Evolutionary conservation across 225 moss, liverwort and hornwort genomes (phyloP).

Genomic region (Takakia lepidozioides): DNA sequence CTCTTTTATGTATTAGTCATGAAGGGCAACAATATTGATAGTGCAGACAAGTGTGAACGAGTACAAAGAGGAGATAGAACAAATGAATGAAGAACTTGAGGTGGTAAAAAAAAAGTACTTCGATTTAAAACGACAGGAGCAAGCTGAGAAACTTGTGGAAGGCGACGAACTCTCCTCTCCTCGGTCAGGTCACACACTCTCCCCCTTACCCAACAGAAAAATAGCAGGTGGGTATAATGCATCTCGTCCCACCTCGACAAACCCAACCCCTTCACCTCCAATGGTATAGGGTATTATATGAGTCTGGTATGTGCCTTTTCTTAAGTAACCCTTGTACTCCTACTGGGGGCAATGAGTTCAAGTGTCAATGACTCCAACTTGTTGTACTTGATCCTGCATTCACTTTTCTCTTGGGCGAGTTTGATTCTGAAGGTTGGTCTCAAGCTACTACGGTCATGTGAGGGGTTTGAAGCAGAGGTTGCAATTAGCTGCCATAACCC

Average conservation of each 20-base stretch:
- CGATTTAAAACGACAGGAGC: conserved; percentile 19
- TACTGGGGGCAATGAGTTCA: not conserved
- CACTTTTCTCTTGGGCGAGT: not conserved
- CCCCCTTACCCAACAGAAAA: not conserved
- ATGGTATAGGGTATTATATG: too few relatives aligned
- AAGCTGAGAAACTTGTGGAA: conserved; percentile 1
- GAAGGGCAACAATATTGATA: not conserved
- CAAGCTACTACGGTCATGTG: too few relatives aligned
- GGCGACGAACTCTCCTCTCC: not conserved
- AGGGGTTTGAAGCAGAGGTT: too few relatives aligned
- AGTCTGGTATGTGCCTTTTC: too few relatives aligned
- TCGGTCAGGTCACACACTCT: not conserved
- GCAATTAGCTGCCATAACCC: too few relatives aligned
- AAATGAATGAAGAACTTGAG: conserved; percentile 29
- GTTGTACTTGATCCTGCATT: not conserved
- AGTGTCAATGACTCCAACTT: not conserved
- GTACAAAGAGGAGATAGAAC: conserved; percentile 44
- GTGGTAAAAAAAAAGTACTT: conserved; percentile 51
- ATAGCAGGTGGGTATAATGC: conserved; percentile 4
- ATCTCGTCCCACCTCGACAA: not conserved
- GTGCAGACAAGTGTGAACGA: conserved; percentile 38
- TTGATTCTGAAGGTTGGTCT: too few relatives aligned
- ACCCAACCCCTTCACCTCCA: not conserved
- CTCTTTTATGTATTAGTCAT: not conserved
- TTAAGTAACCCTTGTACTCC: too few relatives aligned